phyloP scores from a whole-genome alignment of 768 basidiomycete species.

The Cantharellus anzutake region DNA sequence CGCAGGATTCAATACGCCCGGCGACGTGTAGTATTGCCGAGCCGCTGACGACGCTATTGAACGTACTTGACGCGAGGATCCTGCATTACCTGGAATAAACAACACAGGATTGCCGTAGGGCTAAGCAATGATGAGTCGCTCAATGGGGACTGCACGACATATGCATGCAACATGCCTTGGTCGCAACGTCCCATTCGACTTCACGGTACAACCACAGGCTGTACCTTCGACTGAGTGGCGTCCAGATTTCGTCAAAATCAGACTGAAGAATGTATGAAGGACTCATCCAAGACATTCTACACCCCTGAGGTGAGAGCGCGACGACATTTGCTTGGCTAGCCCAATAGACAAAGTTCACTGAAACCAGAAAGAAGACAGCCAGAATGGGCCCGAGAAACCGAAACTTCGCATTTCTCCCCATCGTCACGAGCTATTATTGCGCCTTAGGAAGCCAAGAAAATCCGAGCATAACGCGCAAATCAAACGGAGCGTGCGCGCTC shows the following conservation, averaged over 20 bases:
- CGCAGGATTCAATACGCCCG: conserved; percentile 32
- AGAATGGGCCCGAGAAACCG: too few species aligned
- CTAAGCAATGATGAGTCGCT: conserved; percentile 7
- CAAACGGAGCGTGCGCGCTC: too few species aligned
- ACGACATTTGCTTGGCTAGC: not conserved
- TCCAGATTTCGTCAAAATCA: conserved; percentile 48
- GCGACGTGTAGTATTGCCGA: conserved; percentile 55
- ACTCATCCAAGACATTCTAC: conserved; percentile 92
- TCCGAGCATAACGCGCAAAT: too few species aligned
- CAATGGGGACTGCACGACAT: conserved; percentile 1
- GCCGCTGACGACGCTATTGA: conserved; percentile 87
- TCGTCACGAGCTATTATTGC: too few species aligned
- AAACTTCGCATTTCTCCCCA: too few species aligned
- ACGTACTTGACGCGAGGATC: conserved; percentile 82
- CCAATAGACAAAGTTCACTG: too few species aligned
- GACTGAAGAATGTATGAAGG: conserved; percentile 69
- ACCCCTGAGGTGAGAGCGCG: conserved; percentile 58
- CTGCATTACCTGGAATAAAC: conserved; percentile 95
- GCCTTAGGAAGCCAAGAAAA: too few species aligned
- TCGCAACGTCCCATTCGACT: conserved; percentile 51
- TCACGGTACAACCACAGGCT: conserved; percentile 86
- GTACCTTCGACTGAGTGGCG: conserved; percentile 52
- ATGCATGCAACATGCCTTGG: conserved; percentile 25
- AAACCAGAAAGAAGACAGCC: too few species aligned
- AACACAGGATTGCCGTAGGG: conserved; percentile 60